Evolutionary conservation across 1,139 yeast genomes (phyloP), one percentile per base, ranked within the genome.

Genomic region (Geotrichum citri-aurantii): DNA sequence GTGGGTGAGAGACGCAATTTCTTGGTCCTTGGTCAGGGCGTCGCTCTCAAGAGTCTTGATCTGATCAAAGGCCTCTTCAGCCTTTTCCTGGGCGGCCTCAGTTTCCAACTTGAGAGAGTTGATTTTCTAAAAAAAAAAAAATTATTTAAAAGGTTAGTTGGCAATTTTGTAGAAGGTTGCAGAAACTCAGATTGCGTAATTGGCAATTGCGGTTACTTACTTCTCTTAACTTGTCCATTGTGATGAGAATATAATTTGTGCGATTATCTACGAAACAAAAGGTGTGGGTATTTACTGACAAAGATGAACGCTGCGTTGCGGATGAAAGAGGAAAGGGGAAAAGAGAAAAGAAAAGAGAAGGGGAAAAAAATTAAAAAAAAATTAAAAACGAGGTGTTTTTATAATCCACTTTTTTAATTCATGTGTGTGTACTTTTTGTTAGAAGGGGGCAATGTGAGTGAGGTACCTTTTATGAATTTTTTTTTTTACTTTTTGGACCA

Each of bases 1-100:
- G 79, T 95, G 91, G 65, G 93, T 85, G 74, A 93, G 83, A 5
- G 98, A 83, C 73, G 90, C 91, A 74, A 93, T 90, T 75, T 89
- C 95, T 79, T 95, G 93, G 74, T 93, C 99, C 79, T 92, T 92
- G 68, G 89, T 93, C 66, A 88, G 80, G 73, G 82, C 81, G 71
- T 91, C 97, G 77, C 91, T 97, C 76, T 93, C 98, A 74, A 92
- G 81, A 71, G 82, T 87, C 81, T 92, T 93, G 78, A 88, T 84
- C 74, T 85, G 85, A 65, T 81, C 85, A 62, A 84, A 76, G 69
- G 89, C 82, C 69, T 88, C 97, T 71, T 93, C 99, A 63, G 95
- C 87, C 80, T 91, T 89, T 75, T 90, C 97, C 79, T 92, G 97
- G 88, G 98, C 95, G 70, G 87, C 80, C 79, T 95, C 99, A 66